Percentiles rank a stretch among this genome's conserved stretches.
These are phyloP conservation scores for Rubroshorea leprosula DNA, from an alignment of 345 rosid species.

Conservation along the genomic window DNA sequence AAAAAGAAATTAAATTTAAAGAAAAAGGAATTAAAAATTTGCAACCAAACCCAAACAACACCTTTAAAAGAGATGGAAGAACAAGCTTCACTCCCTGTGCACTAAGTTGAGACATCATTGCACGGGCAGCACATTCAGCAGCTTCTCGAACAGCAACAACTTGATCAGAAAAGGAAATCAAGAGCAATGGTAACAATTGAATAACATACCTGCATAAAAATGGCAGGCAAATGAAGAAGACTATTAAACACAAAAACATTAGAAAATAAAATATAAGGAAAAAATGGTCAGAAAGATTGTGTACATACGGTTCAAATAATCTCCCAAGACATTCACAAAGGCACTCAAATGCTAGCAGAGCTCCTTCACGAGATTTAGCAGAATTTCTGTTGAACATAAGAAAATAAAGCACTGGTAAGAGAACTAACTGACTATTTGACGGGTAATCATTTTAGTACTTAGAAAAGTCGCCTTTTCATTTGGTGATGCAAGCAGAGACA, in stretches of 20 bases:
- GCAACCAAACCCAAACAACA: slow-evolving; percentile 18
- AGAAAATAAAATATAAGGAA: neutral
- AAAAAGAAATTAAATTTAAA: neutral
- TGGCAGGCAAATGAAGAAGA: neutral
- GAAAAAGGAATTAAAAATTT: neutral
- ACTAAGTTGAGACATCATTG: slow-evolving; percentile 96
- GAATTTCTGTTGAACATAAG: slow-evolving; percentile 48
- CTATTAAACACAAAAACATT: neutral
- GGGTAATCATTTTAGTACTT: too few relatives aligned
- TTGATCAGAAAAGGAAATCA: slow-evolving; percentile 98
- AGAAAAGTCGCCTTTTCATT: too few relatives aligned
- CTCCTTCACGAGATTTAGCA: slow-evolving; percentile 94
- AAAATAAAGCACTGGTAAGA: neutral
- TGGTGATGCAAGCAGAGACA: too few relatives aligned
- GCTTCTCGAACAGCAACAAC: slow-evolving; percentile 97
- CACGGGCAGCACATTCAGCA: slow-evolving; percentile 98
- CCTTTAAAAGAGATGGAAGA: slow-evolving; percentile 92
- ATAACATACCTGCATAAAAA: slow-evolving; percentile 72
- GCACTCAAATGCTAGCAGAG: slow-evolving; percentile 91
- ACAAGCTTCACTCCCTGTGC: slow-evolving; percentile 94
- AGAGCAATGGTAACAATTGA: slow-evolving; percentile 82
- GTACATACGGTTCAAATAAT: slow-evolving; percentile 91
- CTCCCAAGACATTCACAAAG: slow-evolving; percentile 89
- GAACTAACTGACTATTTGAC: neutral
- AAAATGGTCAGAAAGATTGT: neutral